Percentiles rank a stretch among this genome's conserved stretches.
These are phyloP conservation scores for Rhododendron ferrugineum DNA, from an alignment of 148 eudicot genomes.

Conservation along the genomic window DNA sequence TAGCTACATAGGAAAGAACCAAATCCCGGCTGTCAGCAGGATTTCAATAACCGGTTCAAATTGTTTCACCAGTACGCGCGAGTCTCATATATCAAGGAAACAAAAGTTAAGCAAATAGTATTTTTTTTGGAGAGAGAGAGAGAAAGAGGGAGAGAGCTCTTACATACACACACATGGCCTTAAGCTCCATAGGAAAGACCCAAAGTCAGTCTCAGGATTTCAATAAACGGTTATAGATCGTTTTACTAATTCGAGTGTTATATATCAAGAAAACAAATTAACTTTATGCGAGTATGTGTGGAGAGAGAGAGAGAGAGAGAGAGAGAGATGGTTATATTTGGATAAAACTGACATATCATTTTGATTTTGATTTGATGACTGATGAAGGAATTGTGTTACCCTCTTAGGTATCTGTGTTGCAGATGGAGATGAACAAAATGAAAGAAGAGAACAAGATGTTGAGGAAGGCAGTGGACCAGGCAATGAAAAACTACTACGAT, in stretches of 20 bases:
- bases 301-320: slow-evolving; percentile 4
- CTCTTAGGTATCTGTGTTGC: slow-evolving; percentile 28
- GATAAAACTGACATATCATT: background rate
- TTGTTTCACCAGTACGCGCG: background rate
- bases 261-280: background rate
- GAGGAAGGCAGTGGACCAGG: slow-evolving; percentile 37
- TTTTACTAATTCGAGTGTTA: background rate
- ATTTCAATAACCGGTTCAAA: background rate
- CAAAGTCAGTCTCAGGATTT: too few species aligned
- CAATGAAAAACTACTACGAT: slow-evolving; percentile 45
- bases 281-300: too few species aligned
- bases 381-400: slow-evolving; percentile 2
- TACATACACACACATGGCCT: too few species aligned
- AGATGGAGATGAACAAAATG: slow-evolving; percentile 39
- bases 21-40: background rate
- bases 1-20: background rate
- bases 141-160: too few species aligned
- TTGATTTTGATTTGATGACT: background rate
- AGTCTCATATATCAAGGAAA: background rate
- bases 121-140: too few species aligned
- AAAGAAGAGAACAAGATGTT: slow-evolving; percentile 48
- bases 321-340: background rate
- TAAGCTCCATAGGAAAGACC: too few species aligned
- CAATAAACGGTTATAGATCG: background rate
- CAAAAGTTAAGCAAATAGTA: too few species aligned